Evolutionary conservation across 345 rosid genomes (phyloP), one percentile per base, ranked within the genome.

Genomic region (Arabis hirsuta): DNA sequence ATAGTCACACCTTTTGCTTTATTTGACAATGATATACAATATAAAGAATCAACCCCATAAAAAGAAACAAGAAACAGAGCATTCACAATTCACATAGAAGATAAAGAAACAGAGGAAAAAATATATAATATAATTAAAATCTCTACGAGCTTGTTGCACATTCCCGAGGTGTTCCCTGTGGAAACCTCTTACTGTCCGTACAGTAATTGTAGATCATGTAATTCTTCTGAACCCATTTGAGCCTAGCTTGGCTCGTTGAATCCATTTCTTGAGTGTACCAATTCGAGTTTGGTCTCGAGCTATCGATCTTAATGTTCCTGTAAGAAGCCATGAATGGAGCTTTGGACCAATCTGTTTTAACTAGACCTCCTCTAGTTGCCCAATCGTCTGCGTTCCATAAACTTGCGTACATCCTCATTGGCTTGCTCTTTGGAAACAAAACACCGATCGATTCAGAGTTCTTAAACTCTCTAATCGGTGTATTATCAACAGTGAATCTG

Each of bases 331-430:
- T 70, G 52, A 81, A 81, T 9, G 84, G 89, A 53, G 89, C 84
- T 43, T 75, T 66, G 8, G 81, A 71, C 83, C 89, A 84, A 55
- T 88, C 89, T 0, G 84, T 84, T 62, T 86, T 88, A 14, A 88
- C 82, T 2, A 73, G 72, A 3, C 94, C 89, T 5, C 89, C 89
- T 68, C 87, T 79, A 0, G 93, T 88, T 12, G 87, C 87, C 90
- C 93, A 86, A 16, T 80, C 58, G 60, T 86, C 85, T 64, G 85
- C 90, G 59, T 86, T 82, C 91, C 89, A 86, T 4, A 86, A 76
- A 39, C 84, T 86, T 1, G 86, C 76, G 79, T 83, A 81, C 22
- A 84, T 41, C 68, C 82, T 82, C 94, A 88, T 88, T 7, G 94
- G 74, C 16, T 88, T 86, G 78, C 46, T 82, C 72, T 72, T 86